A percentile compares a stretch with the other conserved stretches of the same genome.
phyloP scores from a whole-genome alignment of 2,329 filamentous ascomycete genomes.

The Arthrobotrys musiformis region DNA sequence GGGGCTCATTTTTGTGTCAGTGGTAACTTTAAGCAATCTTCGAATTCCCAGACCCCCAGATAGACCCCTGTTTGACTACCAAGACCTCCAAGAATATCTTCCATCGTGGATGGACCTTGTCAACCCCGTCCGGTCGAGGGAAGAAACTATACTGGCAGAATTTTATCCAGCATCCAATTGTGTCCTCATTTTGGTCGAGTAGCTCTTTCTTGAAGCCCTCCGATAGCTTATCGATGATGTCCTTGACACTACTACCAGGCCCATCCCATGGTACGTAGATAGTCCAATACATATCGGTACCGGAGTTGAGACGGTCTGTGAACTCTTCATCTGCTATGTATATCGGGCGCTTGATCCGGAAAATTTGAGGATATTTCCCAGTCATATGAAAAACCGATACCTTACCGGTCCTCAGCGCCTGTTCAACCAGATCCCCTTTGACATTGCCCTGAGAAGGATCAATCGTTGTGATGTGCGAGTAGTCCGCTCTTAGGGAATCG shows the following conservation, averaged over 20 bases:
- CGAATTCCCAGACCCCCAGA: background rate
- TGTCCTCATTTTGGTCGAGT: background rate
- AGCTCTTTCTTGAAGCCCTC: background rate
- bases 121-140: background rate
- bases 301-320: background rate
- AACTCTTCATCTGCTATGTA: background rate
- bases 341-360: background rate
- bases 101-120: background rate
- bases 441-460: background rate
- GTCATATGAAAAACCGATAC: background rate
- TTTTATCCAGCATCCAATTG: background rate
- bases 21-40: background rate
- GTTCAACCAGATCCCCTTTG: background rate
- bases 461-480: background rate
- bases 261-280: background rate
- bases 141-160: background rate
- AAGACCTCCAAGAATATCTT: slow-evolving; percentile 4
- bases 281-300: background rate
- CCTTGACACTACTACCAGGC: background rate
- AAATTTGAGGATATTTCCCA: background rate
- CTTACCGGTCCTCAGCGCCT: background rate
- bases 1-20: background rate
- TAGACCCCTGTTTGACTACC: background rate
- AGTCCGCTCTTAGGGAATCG: background rate
- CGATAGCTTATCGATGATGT: background rate